Base-by-base conservation (phyloP, 371 early-diverging fungal genomes). In the Mucor plumbeus region DNA sequence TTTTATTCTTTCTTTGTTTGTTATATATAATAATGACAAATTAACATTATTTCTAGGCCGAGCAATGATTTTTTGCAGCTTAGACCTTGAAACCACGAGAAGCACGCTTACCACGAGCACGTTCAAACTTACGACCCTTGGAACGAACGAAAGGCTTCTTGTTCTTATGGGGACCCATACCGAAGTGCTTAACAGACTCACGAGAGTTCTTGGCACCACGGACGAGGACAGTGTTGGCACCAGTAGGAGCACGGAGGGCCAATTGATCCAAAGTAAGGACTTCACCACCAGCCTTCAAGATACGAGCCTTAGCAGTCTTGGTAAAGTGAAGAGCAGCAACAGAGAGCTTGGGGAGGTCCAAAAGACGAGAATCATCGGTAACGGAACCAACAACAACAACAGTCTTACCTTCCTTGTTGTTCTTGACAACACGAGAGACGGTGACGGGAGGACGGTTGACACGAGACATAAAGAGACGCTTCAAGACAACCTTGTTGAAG, bases 71-170 rank as follows among this genome's bases (percentile, higher is more conserved):
- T 15, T 48, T 19, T 48, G 48, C 48, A 19, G 44, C 77, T 87
- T 88, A 91, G 68, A 79, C 87, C 89, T 93, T 93, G 92, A 89
- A 94, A 78, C 95, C 95, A 75, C 94, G 92, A 80, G 91, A 90
- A 75, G 93, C 90, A 88, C 98, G 92, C 80, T 96, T 93, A 91
- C 97, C 97, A 94, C 98, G 96, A 80, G 97, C 97, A 61, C 88
- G 85, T 88, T 97, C 97, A 85, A 96, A 96, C 92, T 98, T 98
- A 87, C 98, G 93, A 69, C 98, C 98, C 93, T 97, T 96, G 85
- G 94, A 92, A 75, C 93, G 92, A 80, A 96, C 92, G 82, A 92
- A 96, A 73, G 98, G 98, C 90, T 81, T 83, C 76, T 74, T 76
- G 71, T 85, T 75, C 85, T 88, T 88, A 74, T 88, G 86, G 76